phyloP scores from a whole-genome alignment of 1,139 yeast species.

The Hyphopichia burtonii region DNA sequence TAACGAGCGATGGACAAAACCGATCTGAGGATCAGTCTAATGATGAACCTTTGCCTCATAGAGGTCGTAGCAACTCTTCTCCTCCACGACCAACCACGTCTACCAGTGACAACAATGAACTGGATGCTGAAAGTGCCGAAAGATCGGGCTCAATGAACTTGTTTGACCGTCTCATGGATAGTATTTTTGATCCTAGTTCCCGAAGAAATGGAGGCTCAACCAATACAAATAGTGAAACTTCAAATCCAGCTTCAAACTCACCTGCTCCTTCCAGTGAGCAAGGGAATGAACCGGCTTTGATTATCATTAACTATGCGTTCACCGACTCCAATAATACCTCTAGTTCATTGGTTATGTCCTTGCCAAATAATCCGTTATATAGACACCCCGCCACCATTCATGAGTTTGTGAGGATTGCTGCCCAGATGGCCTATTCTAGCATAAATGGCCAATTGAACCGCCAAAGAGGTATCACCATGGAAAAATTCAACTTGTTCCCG shows the following conservation, averaged over 20 bases:
- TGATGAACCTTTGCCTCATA: background rate
- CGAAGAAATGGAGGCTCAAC: background rate
- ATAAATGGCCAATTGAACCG: constrained; percentile 35
- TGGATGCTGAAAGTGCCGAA: background rate
- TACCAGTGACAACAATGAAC: background rate
- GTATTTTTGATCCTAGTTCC: background rate
- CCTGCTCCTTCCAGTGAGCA: constrained; percentile 1
- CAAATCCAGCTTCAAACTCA: background rate
- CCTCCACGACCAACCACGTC: background rate
- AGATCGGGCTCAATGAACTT: background rate
- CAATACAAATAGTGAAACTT: background rate
- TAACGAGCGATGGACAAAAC: background rate
- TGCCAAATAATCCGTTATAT: constrained; percentile 46
- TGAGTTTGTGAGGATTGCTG: constrained; percentile 62
- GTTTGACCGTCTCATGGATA: background rate
- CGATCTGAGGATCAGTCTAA: background rate
- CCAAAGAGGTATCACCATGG: constrained; percentile 50
- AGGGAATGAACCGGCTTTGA: constrained; percentile 25
- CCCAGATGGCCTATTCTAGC: constrained; percentile 66
- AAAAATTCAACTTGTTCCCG: constrained; percentile 51
- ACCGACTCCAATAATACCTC: constrained; percentile 47
- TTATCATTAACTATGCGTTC: constrained; percentile 46
- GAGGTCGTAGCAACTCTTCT: background rate
- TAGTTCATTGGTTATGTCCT: constrained; percentile 50
- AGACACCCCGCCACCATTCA: constrained; percentile 53